Evolutionary conservation across 768 basidiomycete species (phyloP).

Genomic region (Tylopilus sp.): DNA sequence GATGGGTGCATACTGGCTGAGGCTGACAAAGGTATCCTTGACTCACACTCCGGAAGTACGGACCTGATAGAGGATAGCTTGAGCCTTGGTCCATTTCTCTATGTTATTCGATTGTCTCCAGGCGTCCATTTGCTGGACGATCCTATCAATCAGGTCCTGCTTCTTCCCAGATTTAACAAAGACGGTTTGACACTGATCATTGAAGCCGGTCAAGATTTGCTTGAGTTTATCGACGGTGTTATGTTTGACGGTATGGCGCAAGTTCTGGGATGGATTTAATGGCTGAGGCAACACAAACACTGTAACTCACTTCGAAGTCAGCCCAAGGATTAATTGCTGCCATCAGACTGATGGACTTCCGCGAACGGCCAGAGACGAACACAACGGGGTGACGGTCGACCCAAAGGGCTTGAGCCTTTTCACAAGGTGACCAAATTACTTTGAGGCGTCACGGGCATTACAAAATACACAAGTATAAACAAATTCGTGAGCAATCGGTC

Average conservation of each 20-base stretch:
- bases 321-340: constrained; percentile 59
- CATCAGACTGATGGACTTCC: constrained; percentile 41
- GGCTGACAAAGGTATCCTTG: constrained; percentile 8
- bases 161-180: constrained; percentile 81
- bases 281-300: constrained; percentile 7
- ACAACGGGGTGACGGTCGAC: constrained; percentile 6
- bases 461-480: constrained; percentile 35
- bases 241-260: constrained; percentile 66
- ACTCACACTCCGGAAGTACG: constrained; percentile 66
- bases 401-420: constrained; percentile 7
- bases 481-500: constrained; percentile 15
- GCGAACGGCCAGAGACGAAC: constrained; percentile 3
- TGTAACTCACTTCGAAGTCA: constrained; percentile 65
- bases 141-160: constrained; percentile 81
- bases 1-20: constrained; percentile 8
- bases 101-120: constrained; percentile 56
- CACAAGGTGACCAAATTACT: constrained; percentile 13
- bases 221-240: constrained; percentile 88
- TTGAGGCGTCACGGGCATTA: constrained; percentile 15
- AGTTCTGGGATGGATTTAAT: constrained; percentile 43
- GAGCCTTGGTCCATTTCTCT: constrained; percentile 70
- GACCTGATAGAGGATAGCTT: constrained; percentile 64
- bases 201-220: constrained; percentile 72
- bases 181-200: constrained; percentile 69
- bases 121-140: constrained; percentile 52